Evolutionary conservation across 1,139 yeast genomes (phyloP).

Genomic region (Candida anutae): DNA sequence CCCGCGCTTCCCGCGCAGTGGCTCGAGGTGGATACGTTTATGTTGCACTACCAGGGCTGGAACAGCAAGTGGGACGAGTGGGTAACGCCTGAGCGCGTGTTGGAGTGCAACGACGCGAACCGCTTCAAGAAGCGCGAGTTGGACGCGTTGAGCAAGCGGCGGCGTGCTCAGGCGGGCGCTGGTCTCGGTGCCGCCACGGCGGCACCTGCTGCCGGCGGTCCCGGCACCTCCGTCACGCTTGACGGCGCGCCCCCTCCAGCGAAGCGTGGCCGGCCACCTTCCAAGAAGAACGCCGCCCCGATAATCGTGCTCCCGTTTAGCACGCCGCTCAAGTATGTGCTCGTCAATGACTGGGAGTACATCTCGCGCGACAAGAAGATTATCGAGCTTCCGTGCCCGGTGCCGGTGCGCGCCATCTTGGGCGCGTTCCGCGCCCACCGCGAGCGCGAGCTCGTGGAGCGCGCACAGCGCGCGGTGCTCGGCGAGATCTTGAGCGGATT

Average conservation of each 20-base stretch:
- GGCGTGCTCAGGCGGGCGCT: conserved; percentile 2
- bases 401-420: conserved; percentile 46
- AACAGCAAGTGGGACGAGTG: conserved; percentile 95
- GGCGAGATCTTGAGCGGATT: conserved; percentile 67
- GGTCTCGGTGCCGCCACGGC: conserved; percentile 1
- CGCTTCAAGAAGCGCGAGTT: conserved; percentile 56
- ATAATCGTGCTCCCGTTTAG: conserved; percentile 8
- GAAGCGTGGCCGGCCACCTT: conserved; percentile 4
- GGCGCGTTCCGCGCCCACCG: conserved; percentile 35
- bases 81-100: conserved; percentile 66
- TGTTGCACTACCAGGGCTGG: conserved; percentile 93
- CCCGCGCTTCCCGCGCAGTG: conserved; percentile 29
- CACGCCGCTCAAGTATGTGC: conserved; percentile 47
- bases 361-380: conserved; percentile 74
- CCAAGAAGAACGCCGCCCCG: conserved; percentile 9
- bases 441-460: conserved; percentile 13
- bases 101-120: conserved; percentile 66
- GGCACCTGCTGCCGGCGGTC: not conserved
- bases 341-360: conserved; percentile 92
- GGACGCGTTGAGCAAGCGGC: conserved; percentile 29
- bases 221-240: not conserved
- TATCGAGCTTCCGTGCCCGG: conserved; percentile 51
- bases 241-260: too few relatives aligned
- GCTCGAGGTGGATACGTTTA: conserved; percentile 42
- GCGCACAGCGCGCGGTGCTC: conserved; percentile 38